Conservation (phyloP, 2,329 filamentous ascomycete species). For the Colletotrichum cuscutae region DNA sequence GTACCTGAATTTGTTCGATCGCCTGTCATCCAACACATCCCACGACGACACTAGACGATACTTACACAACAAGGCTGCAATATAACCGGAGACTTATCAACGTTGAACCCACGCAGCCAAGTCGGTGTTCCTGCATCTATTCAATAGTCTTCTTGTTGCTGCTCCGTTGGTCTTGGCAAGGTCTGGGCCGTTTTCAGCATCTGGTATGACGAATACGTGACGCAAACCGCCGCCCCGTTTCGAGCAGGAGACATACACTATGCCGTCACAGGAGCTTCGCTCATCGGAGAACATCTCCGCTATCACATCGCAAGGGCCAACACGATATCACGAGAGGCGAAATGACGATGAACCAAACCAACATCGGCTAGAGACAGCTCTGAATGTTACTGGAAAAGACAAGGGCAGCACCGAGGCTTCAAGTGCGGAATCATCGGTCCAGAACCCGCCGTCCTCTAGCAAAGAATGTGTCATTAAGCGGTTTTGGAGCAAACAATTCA, state of each 20-base stretch:
- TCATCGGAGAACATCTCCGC: background rate
- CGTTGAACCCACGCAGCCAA: background rate
- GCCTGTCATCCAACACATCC: background rate
- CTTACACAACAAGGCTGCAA: background rate
- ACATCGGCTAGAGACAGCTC: background rate
- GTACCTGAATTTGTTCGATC: background rate
- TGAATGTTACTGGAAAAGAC: background rate
- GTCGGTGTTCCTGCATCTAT: background rate
- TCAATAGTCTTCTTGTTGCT: background rate
- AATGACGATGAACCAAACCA: background rate
- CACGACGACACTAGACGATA: background rate
- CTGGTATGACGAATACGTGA: no score
- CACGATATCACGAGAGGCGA: background rate
- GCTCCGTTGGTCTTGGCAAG: background rate
- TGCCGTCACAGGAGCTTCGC: conserved; percentile 7
- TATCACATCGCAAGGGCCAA: background rate
- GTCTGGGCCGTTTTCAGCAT: background rate
- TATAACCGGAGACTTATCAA: background rate
- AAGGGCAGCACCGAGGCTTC: background rate
- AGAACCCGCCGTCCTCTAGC: background rate
- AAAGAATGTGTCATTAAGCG: conserved; percentile 22
- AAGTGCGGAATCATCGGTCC: conserved; percentile 12
- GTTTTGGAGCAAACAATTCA: conserved; percentile 62
- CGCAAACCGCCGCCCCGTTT: background rate
- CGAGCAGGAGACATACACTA: background rate